These are phyloP conservation scores for Gamsiella multidivaricata DNA, from an alignment of 192 early-diverging fungal genomes.

Conservation along the genomic window DNA sequence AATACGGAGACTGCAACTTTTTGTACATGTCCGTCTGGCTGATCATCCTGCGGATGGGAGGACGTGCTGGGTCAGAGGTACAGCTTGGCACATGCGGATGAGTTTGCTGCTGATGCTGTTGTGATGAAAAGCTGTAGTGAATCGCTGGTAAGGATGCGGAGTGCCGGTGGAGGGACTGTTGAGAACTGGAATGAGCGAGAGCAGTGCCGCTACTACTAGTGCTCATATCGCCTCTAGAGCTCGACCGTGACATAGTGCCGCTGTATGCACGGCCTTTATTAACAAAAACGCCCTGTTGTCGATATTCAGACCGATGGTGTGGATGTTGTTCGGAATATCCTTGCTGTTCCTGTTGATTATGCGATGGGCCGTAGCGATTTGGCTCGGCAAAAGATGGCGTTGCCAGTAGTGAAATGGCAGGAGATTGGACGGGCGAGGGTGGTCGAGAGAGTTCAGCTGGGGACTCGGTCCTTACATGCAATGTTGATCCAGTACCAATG, in stretches of 20 bases:
- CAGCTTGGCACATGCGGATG: not conserved
- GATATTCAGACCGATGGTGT: constrained; percentile 3
- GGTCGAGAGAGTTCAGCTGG: not conserved
- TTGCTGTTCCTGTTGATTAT: constrained; percentile 6
- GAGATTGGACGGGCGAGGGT: not conserved
- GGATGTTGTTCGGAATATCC: constrained; percentile 1
- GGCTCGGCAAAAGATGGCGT: not conserved
- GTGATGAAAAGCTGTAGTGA: not conserved
- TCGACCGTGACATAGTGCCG: constrained; percentile 13
- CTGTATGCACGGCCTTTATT: no score
- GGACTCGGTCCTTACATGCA: not conserved
- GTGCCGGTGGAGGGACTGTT: constrained; percentile 8
- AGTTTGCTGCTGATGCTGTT: constrained; percentile 7
- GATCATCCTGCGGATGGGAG: constrained; percentile 13
- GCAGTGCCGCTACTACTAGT: constrained; percentile 9
- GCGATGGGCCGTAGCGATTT: not conserved
- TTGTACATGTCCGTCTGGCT: not conserved
- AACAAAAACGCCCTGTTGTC: not conserved
- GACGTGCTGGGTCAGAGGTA: not conserved
- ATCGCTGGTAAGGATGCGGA: constrained; percentile 7
- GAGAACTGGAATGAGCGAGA: constrained; percentile 1
- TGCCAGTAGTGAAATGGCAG: not conserved
- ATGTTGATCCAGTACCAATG: not conserved
- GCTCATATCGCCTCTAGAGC: constrained; percentile 9
- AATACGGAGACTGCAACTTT: not conserved